phyloP scores from a whole-genome alignment of 768 basidiomycete species.

The Nevesoporus exiguus region DNA sequence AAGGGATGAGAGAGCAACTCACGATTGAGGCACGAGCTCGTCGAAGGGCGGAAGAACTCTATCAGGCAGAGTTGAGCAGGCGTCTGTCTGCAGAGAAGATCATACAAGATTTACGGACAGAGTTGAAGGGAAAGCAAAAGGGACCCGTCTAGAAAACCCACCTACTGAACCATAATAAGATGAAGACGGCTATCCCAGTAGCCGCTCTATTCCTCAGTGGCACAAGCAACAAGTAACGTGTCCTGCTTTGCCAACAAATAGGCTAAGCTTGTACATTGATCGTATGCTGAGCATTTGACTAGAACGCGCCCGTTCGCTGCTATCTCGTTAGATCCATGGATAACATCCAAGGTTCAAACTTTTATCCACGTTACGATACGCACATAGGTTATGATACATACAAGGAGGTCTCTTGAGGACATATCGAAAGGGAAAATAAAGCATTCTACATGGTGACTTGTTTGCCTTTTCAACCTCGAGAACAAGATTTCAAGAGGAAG shows the following conservation, averaged over 20 bases:
- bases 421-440: conserved; percentile 19
- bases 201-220: background rate
- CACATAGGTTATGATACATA: conserved; percentile 23
- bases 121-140: conserved; percentile 3
- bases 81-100: conserved; percentile 32
- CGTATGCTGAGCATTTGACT: no score
- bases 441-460: conserved; percentile 19
- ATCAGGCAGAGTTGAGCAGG: conserved; percentile 29
- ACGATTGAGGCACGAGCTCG: conserved; percentile 31
- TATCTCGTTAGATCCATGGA: background rate
- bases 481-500: conserved; percentile 1
- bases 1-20: conserved; percentile 36
- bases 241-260: no score
- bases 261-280: no score
- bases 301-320: no score
- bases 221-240: background rate
- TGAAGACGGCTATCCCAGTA: background rate
- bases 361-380: background rate
- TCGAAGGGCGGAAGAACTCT: conserved; percentile 30
- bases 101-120: conserved; percentile 15
- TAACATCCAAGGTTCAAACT: background rate
- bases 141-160: background rate
- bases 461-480: conserved; percentile 6
- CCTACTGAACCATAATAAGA: background rate
- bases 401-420: conserved; percentile 9